phyloP scores from a whole-genome alignment of 805 yeast species.

The Wickerhamiella spandovensis region DNA sequence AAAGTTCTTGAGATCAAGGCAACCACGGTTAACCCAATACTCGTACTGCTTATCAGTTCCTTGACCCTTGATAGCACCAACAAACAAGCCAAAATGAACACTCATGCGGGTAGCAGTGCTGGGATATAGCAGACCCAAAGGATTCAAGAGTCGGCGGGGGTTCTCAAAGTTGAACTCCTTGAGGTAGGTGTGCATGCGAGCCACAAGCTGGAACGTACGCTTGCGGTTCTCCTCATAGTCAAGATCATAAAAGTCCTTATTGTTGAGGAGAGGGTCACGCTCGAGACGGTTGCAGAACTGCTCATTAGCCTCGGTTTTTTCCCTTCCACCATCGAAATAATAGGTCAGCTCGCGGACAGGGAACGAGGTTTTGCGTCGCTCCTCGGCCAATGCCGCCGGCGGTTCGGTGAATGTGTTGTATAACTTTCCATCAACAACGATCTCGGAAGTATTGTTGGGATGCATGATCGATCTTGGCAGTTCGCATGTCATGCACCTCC shows the following conservation, averaged over 20 bases:
- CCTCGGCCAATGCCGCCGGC: conserved; percentile 25
- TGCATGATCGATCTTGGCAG: background rate
- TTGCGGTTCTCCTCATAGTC: conserved; percentile 25
- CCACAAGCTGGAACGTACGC: conserved; percentile 24
- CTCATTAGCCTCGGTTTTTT: conserved; percentile 28
- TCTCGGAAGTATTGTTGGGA: conserved; percentile 7
- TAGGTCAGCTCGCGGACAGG: conserved; percentile 27
- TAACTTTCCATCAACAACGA: conserved; percentile 14
- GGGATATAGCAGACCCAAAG: conserved; percentile 42
- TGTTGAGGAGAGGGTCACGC: conserved; percentile 37
- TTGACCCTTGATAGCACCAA: conserved; percentile 69
- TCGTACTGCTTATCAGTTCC: conserved; percentile 75
- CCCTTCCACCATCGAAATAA: conserved; percentile 30
- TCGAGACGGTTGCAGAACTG: conserved; percentile 32
- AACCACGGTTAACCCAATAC: conserved; percentile 65
- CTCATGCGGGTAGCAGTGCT: conserved; percentile 71
- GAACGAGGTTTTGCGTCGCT: conserved; percentile 28
- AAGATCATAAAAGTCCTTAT: conserved; percentile 33
- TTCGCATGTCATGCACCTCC: background rate
- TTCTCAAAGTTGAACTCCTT: conserved; percentile 17
- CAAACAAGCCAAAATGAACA: conserved; percentile 75
- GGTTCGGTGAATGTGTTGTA: conserved; percentile 25
- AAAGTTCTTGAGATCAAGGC: conserved; percentile 24
- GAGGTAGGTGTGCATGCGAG: conserved; percentile 17
- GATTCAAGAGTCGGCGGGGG: conserved; percentile 16